Evolutionary conservation across 768 basidiomycete genomes (phyloP), one percentile per base, ranked within the genome.

Genomic region (Crassisporium funariophilum): DNA sequence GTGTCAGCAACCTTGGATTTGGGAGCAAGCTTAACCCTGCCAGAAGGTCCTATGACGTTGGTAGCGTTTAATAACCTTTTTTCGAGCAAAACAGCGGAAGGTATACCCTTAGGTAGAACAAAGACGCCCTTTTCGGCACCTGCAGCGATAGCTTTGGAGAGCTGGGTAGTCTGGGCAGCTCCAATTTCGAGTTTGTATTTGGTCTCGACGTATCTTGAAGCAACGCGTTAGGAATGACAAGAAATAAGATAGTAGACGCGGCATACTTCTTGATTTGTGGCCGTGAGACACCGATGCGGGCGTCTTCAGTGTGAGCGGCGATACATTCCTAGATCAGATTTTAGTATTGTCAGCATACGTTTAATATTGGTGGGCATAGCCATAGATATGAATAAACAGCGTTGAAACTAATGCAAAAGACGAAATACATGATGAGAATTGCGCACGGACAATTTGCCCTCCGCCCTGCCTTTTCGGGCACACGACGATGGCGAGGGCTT

Each of bases 221-320:
- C 44, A 41, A 52, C 52, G 17, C 48, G 60, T 31, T 62, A 52
- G 54, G 47, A 27, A 42, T 44, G 47, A 24, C 6, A 19, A 40
- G 8, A 19, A 15, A 35, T 40, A 22, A 41, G 23, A 20, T 39
- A 21, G 25, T 41, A 40, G 16, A 19, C 33, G 38, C 50, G 46
- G 52, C 57, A 49, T 74, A 95, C 88, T 91, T 95, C 83, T 97
- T 97, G 74, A 97, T 94, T 60, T 85, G 81, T 44, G 85, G 89
- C 38, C 95, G 85, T 56, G 91, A 95, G 52, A 95, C 93, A 57
- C 92, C 93, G 47, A 65, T 65, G 47, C 91, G 87, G 47, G 86
- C 80, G 53, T 91, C 90, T 23, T 91, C 90, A 5, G 78, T 78
- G 67, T 83, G 70, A 44, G 72, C 76, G 51, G 76, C 68, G 66